phyloP scores from a whole-genome alignment of 495 filamentous ascomycete genomes.

The Penicillium alfredii region DNA sequence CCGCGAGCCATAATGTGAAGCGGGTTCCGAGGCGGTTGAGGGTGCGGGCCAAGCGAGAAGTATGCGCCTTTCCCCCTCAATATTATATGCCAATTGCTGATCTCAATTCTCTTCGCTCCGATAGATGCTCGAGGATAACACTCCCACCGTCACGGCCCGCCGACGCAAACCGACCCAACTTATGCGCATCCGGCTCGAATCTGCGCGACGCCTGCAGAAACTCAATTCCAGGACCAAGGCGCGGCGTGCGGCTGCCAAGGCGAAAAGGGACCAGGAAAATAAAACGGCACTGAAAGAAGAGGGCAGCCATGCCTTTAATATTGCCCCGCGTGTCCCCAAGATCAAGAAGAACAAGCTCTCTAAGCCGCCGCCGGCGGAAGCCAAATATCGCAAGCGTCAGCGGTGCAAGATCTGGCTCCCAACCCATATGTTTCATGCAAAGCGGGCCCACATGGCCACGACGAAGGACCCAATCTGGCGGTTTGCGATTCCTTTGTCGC shows the following conservation, averaged over 20 bases:
- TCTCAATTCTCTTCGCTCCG: no score
- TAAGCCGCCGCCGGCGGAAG: slow-evolving; percentile 54
- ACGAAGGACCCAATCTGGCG: slow-evolving; percentile 78
- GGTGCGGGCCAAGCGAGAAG: slow-evolving; percentile 64
- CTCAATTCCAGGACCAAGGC: slow-evolving; percentile 55
- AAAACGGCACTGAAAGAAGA: slow-evolving; percentile 27
- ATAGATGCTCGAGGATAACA: slow-evolving; percentile 84
- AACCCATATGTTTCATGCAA: slow-evolving; percentile 90
- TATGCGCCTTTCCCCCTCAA: slow-evolving; percentile 19
- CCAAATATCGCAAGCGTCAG: slow-evolving; percentile 81
- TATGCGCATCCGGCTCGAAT: slow-evolving; percentile 75
- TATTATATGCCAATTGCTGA: not conserved
- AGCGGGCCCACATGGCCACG: slow-evolving; percentile 79
- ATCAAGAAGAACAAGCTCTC: slow-evolving; percentile 66
- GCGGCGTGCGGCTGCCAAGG: slow-evolving; percentile 34
- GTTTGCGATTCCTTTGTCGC: slow-evolving; percentile 76
- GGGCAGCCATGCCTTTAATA: slow-evolving; percentile 32
- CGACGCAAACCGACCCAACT: slow-evolving; percentile 65
- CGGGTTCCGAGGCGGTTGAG: slow-evolving; percentile 76
- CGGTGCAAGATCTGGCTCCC: slow-evolving; percentile 88
- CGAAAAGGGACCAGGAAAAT: slow-evolving; percentile 26
- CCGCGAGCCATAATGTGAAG: slow-evolving; percentile 92
- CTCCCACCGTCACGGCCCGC: slow-evolving; percentile 69
- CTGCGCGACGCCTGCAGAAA: slow-evolving; percentile 62
- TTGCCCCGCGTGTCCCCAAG: slow-evolving; percentile 54